Evolutionary conservation across 2,329 filamentous ascomycete genomes (phyloP).

Genomic region (Xylaria sp.): DNA sequence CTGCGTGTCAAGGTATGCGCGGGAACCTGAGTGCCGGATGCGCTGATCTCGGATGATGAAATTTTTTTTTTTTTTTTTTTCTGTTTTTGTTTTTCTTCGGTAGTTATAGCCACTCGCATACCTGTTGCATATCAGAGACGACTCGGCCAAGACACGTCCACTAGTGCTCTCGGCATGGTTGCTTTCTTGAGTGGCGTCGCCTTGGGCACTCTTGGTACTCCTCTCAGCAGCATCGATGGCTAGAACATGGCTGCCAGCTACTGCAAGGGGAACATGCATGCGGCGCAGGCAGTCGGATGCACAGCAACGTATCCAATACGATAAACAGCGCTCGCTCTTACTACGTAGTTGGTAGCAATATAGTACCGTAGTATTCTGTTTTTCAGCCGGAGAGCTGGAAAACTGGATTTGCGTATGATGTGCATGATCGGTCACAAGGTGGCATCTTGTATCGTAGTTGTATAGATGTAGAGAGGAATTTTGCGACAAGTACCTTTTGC

Average conservation of each 20-base stretch:
- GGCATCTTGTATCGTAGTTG: not conserved
- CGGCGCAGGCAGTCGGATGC: conserved; percentile 19
- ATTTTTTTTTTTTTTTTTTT: too few species aligned
- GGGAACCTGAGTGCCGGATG: not conserved
- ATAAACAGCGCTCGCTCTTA: not conserved
- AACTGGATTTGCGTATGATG: conserved; percentile 13
- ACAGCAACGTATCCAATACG: not conserved
- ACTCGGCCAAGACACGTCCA: not conserved
- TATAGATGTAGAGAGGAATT: too few species aligned
- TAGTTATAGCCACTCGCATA: too few species aligned
- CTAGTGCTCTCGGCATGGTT: not conserved
- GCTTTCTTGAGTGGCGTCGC: conserved; percentile 3
- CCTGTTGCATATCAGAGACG: too few species aligned
- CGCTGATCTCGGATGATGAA: not conserved
- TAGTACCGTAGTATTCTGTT: conserved; percentile 17
- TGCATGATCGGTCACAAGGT: conserved; percentile 23
- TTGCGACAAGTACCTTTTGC: too few species aligned
- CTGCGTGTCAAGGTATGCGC: not conserved
- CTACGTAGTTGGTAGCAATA: not conserved
- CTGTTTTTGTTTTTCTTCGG: too few species aligned
- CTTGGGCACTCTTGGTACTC: not conserved
- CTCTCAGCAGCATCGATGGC: not conserved
- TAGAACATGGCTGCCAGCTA: not conserved
- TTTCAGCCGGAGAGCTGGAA: conserved; percentile 18
- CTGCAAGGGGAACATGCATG: conserved; percentile 16